A percentile compares a stretch with the other conserved stretches of the same genome.
These are phyloP conservation scores for Globisporangium irregulare DNA, from an alignment of 352 stramenopile genomes.

Conservation along the genomic window DNA sequence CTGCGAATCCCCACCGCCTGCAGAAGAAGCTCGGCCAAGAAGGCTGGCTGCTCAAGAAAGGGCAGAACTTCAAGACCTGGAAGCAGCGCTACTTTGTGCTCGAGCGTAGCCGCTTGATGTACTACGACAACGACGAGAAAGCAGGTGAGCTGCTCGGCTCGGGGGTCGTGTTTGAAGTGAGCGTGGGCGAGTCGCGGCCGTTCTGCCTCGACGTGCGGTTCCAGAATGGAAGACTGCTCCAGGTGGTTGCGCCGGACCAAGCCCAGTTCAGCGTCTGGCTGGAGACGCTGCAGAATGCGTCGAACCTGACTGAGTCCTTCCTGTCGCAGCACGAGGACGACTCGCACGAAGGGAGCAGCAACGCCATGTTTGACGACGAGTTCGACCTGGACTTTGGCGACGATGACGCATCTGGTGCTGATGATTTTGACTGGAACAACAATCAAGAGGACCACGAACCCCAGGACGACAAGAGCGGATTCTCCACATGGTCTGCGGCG, in stretches of 20 bases:
- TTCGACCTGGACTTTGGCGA: conserved; percentile 46
- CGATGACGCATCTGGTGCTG: conserved; percentile 14
- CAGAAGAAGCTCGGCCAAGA: conserved; percentile 12
- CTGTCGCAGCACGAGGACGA: conserved; percentile 34
- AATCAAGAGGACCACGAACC: conserved; percentile 29
- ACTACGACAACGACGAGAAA: conserved; percentile 37
- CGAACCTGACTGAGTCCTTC: conserved; percentile 65
- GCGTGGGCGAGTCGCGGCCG: conserved; percentile 46
- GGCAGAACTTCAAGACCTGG: conserved; percentile 81
- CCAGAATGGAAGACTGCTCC: conserved; percentile 65
- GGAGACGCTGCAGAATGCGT: conserved; percentile 44
- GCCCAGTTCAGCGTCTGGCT: conserved; percentile 56
- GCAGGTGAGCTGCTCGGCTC: conserved; percentile 48
- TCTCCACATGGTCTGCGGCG: conserved; percentile 49
- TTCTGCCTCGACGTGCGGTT: conserved; percentile 72
- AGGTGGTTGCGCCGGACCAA: conserved; percentile 57
- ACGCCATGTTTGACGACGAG: conserved; percentile 36
- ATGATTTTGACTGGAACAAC: conserved; percentile 34
- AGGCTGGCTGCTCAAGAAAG: conserved; percentile 82
- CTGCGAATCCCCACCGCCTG: neutral
- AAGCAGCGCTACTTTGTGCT: conserved; percentile 81
- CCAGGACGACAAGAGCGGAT: conserved; percentile 31
- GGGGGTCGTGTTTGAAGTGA: conserved; percentile 65
- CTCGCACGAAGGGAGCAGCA: neutral
- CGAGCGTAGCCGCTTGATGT: conserved; percentile 56